A percentile compares a stretch with the other conserved stretches of the same genome.
phyloP scores from a whole-genome alignment of 345 rosid species.

The Eucalyptus caleyi region DNA sequence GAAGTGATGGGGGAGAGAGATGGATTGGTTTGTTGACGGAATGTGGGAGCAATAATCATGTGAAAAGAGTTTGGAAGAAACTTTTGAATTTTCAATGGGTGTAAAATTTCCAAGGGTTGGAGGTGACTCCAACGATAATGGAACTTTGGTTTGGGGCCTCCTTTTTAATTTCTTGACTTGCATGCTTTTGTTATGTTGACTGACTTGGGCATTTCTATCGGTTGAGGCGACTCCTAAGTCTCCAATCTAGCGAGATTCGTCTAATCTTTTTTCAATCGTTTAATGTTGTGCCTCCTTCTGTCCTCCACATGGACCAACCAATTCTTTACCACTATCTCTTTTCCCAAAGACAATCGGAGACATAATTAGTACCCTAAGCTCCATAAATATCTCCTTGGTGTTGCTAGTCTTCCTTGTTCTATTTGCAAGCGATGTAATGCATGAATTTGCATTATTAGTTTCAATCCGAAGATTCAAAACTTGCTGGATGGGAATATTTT shows the following conservation, averaged over 20 bases:
- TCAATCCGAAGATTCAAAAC: too few relatives aligned
- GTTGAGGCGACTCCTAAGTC: background rate
- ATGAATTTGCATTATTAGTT: too few relatives aligned
- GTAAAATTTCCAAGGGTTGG: background rate
- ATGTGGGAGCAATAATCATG: too few relatives aligned
- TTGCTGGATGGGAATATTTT: too few relatives aligned
- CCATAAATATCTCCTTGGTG: background rate
- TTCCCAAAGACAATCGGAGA: background rate
- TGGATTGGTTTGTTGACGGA: too few relatives aligned
- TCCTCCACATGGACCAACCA: background rate
- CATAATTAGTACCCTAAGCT: rapidly evolving
- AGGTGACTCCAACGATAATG: rapidly evolving
- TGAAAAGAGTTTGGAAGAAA: too few relatives aligned
- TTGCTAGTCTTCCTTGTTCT: background rate
- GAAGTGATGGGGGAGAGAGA: too few relatives aligned
- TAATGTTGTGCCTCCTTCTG: background rate
- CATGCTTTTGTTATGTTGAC: background rate
- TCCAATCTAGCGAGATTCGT: background rate
- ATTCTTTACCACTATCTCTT: background rate
- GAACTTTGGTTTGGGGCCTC: background rate
- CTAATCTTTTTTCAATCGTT: too few relatives aligned
- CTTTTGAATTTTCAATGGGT: too few relatives aligned
- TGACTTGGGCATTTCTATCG: background rate
- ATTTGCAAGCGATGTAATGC: background rate
- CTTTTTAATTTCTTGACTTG: background rate